These are phyloP conservation scores for Dianthus caryophyllus DNA, from an alignment of 148 eudicot genomes.

Conservation along the genomic window DNA sequence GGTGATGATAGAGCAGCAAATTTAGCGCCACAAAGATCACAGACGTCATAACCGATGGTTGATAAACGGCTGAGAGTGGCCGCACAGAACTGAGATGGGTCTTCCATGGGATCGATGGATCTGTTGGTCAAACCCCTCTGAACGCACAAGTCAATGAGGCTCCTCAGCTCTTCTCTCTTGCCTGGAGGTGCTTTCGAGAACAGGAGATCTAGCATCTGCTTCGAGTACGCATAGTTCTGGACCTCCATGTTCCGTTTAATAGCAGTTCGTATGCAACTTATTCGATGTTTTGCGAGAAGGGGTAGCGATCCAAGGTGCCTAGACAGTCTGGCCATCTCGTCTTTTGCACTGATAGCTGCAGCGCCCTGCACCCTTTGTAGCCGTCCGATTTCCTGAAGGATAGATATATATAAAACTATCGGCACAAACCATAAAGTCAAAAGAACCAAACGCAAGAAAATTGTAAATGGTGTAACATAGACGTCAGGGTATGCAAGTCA, in stretches of 20 bases:
- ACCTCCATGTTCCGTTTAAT: constrained; percentile 96
- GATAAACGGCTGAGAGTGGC: constrained; percentile 96
- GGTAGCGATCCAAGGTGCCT: constrained; percentile 95
- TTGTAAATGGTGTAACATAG: background rate
- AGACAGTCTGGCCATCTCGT: constrained; percentile 87
- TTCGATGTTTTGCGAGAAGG: constrained; percentile 87
- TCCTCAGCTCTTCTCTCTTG: constrained; percentile 89
- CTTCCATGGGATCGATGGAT: constrained; percentile 88
- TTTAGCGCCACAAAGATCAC: constrained; percentile 93
- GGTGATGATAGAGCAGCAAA: constrained; percentile 87
- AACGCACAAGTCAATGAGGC: constrained; percentile 82
- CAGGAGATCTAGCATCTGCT: constrained; percentile 93
- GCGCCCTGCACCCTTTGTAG: constrained; percentile 86
- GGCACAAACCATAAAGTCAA: too few species aligned
- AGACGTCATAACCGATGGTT: constrained; percentile 91
- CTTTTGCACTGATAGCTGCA: constrained; percentile 88
- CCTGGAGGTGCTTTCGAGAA: constrained; percentile 85
- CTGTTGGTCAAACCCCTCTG: constrained; percentile 87
- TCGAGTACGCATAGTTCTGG: constrained; percentile 78
- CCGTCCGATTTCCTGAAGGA: constrained; percentile 78
- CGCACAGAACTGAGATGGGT: constrained; percentile 96
- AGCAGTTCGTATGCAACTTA: constrained; percentile 91
- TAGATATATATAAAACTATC: background rate
- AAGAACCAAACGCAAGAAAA: background rate
- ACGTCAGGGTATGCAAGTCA: background rate